phyloP scores from a whole-genome alignment of 176 grass and related monocot genomes.

The Oryza nivara region DNA sequence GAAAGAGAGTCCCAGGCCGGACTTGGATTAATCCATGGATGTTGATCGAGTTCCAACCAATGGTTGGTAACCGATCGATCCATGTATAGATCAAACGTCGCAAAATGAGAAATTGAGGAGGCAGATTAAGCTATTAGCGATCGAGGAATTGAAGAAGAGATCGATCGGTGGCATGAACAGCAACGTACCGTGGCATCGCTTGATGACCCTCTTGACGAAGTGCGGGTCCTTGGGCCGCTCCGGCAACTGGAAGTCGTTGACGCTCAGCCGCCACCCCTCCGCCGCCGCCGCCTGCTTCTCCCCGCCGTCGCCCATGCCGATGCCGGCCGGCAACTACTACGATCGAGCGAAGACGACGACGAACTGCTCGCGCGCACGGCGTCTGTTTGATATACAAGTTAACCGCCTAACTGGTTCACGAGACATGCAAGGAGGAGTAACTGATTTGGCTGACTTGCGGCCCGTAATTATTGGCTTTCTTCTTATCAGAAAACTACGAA shows the following conservation, averaged over 20 bases:
- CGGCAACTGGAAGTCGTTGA: constrained; percentile 69
- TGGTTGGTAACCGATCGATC: neutral
- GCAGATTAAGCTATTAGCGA: neutral
- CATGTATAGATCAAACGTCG: neutral
- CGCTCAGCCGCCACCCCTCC: constrained; percentile 64
- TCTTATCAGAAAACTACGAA: neutral
- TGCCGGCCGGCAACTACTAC: neutral
- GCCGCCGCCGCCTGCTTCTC: neutral
- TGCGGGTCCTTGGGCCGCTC: constrained; percentile 62
- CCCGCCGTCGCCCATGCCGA: constrained; percentile 19
- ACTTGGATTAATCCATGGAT: too few species aligned
- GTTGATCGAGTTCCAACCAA: neutral
- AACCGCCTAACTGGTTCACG: neutral
- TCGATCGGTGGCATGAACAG: neutral
- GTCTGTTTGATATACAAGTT: too few species aligned
- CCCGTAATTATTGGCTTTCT: neutral
- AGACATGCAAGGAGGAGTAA: neutral
- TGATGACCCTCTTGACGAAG: constrained; percentile 59
- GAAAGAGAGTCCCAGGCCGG: too few species aligned
- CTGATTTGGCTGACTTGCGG: neutral
- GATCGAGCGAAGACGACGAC: neutral
- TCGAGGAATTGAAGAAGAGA: neutral
- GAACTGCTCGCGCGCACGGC: neutral
- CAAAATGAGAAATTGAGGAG: neutral
- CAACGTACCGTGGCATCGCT: constrained; percentile 53